phyloP scores from a whole-genome alignment of 768 basidiomycete species.

The Podaxis sp. region DNA sequence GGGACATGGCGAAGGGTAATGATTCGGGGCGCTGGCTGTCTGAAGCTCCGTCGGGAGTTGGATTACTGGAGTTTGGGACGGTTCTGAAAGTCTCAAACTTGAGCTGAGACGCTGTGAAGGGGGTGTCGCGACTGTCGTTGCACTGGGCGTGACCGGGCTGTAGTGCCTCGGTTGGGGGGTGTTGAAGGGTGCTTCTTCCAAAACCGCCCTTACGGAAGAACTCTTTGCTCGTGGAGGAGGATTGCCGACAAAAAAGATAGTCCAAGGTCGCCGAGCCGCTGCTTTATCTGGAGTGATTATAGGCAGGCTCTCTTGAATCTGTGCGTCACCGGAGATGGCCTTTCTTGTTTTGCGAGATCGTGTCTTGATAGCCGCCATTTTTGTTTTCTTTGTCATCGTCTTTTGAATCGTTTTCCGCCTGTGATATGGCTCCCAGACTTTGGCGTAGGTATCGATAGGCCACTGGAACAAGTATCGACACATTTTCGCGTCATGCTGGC shows the following conservation, averaged over 20 bases:
- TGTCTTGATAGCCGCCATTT: constrained; percentile 3
- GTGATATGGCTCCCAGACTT: not conserved
- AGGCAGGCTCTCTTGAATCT: not conserved
- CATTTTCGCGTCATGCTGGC: constrained; percentile 1
- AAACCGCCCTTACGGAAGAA: not conserved
- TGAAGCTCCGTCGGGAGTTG: not conserved
- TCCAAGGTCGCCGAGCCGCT: not conserved
- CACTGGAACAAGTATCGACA: not conserved
- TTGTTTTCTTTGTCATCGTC: not conserved
- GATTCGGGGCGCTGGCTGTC: no score
- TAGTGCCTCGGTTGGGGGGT: not conserved
- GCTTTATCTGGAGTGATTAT: not conserved
- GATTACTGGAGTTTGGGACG: not conserved
- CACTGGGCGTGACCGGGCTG: not conserved
- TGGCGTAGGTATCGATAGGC: constrained; percentile 9
- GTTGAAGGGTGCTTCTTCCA: not conserved
- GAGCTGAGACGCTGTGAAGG: not conserved
- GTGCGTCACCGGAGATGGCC: not conserved
- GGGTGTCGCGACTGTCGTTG: not conserved
- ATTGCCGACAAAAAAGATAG: constrained; percentile 9
- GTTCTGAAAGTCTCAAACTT: no score
- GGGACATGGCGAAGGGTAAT: constrained; percentile 3
- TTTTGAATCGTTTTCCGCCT: not conserved
- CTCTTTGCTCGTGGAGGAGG: not conserved
- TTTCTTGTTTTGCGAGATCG: not conserved